These are phyloP conservation scores for Rhodotorula sp. DNA, from an alignment of 1,284 basidiomycete genomes.

Conservation along the genomic window DNA sequence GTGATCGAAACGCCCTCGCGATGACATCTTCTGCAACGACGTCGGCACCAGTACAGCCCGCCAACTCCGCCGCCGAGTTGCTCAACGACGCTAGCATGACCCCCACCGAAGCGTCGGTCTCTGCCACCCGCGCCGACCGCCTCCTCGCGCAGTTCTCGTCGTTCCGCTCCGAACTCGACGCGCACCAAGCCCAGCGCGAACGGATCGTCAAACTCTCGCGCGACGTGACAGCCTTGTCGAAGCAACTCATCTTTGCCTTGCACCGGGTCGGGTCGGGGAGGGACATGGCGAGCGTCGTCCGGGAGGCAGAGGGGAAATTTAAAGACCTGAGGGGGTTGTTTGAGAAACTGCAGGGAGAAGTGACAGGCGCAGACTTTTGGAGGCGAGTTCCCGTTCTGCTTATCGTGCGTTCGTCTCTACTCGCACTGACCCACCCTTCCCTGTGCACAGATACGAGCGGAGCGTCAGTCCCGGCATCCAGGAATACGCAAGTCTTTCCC, in stretches of 20 bases:
- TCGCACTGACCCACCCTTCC: neutral
- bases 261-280: conserved; percentile 61
- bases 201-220: conserved; percentile 74
- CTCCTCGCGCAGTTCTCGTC: conserved; percentile 55
- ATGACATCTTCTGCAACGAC: neutral
- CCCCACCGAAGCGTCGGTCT: too few species aligned
- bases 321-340: conserved; percentile 68
- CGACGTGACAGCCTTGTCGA: conserved; percentile 87
- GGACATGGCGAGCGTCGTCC: conserved; percentile 42
- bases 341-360: conserved; percentile 61
- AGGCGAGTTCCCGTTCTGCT: conserved; percentile 50
- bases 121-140: conserved; percentile 17
- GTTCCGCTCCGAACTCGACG: conserved; percentile 70
- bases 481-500: conserved; percentile 46
- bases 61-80: too few species aligned
- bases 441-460: conserved; percentile 37
- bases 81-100: neutral
- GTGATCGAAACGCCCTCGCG: neutral
- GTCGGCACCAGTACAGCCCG: neutral
- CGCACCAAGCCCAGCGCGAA: conserved; percentile 59
- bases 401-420: neutral
- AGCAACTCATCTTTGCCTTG: conserved; percentile 89
- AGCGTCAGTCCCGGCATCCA: conserved; percentile 48
- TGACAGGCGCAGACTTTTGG: conserved; percentile 68
- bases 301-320: conserved; percentile 57